Conservation (phyloP, 148 eudicot species). For the Silene conica region DNA sequence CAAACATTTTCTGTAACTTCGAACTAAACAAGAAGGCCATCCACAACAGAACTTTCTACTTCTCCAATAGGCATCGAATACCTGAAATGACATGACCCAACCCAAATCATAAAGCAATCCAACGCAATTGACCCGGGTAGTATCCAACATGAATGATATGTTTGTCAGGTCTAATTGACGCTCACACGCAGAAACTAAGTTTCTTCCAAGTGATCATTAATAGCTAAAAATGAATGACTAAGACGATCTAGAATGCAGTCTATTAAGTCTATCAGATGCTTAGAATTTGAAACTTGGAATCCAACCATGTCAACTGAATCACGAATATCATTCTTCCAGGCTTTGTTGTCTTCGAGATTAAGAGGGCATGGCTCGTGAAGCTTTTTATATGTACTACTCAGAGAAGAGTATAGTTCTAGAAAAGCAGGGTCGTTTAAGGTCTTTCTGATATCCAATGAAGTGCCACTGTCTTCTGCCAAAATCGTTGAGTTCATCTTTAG, state of each 20-base stretch:
- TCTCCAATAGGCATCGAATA: no score
- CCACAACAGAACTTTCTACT: no score
- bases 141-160: background rate
- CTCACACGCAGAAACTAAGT: conserved; percentile 6
- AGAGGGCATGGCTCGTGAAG: conserved; percentile 34
- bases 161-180: background rate
- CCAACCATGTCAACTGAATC: conserved; percentile 19
- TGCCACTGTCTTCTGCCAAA: conserved; percentile 29
- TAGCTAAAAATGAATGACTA: background rate
- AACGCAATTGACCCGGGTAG: background rate
- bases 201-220: conserved; percentile 9
- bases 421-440: conserved; percentile 46
- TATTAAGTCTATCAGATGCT: conserved; percentile 45
- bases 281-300: conserved; percentile 33
- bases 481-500: conserved; percentile 43
- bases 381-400: conserved; percentile 40
- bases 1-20: no score
- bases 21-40: no score
- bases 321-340: conserved; percentile 17
- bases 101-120: background rate
- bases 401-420: conserved; percentile 33
- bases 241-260: conserved; percentile 23
- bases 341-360: conserved; percentile 11
- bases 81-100: no score
- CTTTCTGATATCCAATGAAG: conserved; percentile 33